Evolutionary conservation across 2,329 filamentous ascomycete species (phyloP).

Genomic region (Bipolaris victoriae): DNA sequence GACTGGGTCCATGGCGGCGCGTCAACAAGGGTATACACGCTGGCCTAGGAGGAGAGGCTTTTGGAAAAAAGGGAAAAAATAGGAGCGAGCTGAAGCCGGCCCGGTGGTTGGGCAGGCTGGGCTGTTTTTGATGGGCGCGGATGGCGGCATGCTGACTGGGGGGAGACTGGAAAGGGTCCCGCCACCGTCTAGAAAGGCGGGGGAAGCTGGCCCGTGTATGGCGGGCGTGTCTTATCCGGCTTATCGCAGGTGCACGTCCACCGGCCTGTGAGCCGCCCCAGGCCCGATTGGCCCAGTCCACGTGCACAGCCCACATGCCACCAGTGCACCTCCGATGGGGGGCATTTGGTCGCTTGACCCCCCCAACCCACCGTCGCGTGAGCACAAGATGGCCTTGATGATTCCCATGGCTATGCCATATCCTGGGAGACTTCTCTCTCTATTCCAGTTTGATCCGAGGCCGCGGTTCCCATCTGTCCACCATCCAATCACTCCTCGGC

Average conservation of each 20-base stretch:
- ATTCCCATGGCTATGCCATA: not conserved
- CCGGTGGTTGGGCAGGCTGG: conserved; percentile 36
- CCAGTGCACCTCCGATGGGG: conserved; percentile 16
- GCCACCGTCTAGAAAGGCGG: conserved; percentile 28
- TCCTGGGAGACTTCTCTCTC: not conserved
- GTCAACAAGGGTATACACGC: conserved; percentile 8
- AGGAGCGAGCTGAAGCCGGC: conserved; percentile 20
- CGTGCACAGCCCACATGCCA: conserved; percentile 25
- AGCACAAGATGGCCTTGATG: conserved; percentile 2
- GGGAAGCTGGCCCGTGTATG: conserved; percentile 23
- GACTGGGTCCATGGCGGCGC: conserved; percentile 42
- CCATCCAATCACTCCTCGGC: conserved; percentile 18
- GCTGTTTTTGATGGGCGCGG: conserved; percentile 31
- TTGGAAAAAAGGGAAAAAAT: not conserved
- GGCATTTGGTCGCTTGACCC: conserved; percentile 27
- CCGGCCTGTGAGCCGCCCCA: conserved; percentile 4
- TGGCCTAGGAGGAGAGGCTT: conserved; percentile 8
- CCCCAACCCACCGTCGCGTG: conserved; percentile 19
- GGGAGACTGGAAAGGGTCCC: conserved; percentile 6
- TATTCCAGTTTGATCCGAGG: not conserved
- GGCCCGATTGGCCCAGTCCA: conserved; percentile 18
- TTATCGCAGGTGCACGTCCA: conserved; percentile 15
- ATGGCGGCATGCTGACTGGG: conserved; percentile 11
- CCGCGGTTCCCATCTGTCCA: not conserved
- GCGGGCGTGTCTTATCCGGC: conserved; percentile 6